Evolutionary conservation across 2,329 filamentous ascomycete species (phyloP).

Genomic region (Hymenoscyphus occultus): DNA sequence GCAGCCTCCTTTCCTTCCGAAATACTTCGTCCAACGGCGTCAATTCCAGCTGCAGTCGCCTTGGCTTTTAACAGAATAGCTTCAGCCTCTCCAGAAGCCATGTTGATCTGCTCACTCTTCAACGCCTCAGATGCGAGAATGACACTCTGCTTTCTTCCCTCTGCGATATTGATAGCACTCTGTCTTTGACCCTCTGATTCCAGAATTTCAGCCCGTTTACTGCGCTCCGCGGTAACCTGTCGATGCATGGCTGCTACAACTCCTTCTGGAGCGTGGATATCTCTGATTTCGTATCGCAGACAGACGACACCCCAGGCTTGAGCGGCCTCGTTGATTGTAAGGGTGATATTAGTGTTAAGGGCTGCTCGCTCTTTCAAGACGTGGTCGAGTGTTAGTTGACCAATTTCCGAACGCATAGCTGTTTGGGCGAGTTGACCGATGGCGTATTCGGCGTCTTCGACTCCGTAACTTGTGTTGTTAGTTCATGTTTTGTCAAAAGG

Average conservation of each 20-base stretch:
- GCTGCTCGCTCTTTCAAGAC: slow-evolving; percentile 95
- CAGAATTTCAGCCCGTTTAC: slow-evolving; percentile 95
- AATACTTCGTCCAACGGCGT: slow-evolving; percentile 77
- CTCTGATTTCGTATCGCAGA: slow-evolving; percentile 94
- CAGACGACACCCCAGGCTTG: slow-evolving; percentile 97
- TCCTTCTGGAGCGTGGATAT: slow-evolving; percentile 91
- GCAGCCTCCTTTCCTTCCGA: slow-evolving; percentile 69
- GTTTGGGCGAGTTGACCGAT: slow-evolving; percentile 98
- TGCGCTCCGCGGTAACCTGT: slow-evolving; percentile 94
- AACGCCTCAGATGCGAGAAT: slow-evolving; percentile 94
- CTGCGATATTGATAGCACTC: slow-evolving; percentile 97
- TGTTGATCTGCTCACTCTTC: slow-evolving; percentile 88
- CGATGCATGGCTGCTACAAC: slow-evolving; percentile 98
- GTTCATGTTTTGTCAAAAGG: neutral
- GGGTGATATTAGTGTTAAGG: slow-evolving; percentile 97
- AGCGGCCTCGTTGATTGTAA: slow-evolving; percentile 96
- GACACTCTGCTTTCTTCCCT: slow-evolving; percentile 94
- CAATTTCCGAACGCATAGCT: slow-evolving; percentile 98
- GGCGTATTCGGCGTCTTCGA: slow-evolving; percentile 97
- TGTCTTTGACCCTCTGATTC: slow-evolving; percentile 97
- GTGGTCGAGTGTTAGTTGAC: slow-evolving; percentile 92
- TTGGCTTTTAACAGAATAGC: slow-evolving; percentile 82
- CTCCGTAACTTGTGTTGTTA: slow-evolving; percentile 69
- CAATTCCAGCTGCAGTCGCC: slow-evolving; percentile 85
- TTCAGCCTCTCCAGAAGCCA: slow-evolving; percentile 87